Evolutionary conservation across 2,329 filamentous ascomycete species (phyloP).

Genomic region (Exophiala aquamarina): DNA sequence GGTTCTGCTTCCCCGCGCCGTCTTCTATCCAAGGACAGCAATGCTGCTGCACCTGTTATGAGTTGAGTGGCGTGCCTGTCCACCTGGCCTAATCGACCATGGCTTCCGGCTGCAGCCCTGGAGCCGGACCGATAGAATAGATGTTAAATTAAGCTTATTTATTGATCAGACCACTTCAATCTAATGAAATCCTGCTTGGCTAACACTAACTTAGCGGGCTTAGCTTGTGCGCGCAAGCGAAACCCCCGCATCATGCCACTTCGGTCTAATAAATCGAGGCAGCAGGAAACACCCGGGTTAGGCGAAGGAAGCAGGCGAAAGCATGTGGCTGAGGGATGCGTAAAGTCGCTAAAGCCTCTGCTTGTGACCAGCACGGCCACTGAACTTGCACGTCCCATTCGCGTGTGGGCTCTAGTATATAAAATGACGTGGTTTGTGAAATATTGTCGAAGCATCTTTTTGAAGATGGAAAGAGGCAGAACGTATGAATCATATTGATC

Average conservation of each 20-base stretch:
- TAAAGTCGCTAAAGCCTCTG: conserved; percentile 1
- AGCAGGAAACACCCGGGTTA: background rate
- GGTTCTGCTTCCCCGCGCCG: background rate
- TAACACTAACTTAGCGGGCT: background rate
- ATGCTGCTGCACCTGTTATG: background rate
- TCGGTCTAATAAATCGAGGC: background rate
- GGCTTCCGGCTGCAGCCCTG: background rate
- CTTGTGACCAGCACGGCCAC: conserved; percentile 6
- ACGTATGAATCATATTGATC: background rate
- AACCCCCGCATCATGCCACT: background rate
- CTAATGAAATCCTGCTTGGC: background rate
- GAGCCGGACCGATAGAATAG: background rate
- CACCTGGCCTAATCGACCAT: background rate
- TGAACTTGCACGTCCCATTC: background rate
- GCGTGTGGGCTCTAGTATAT: conserved; percentile 2
- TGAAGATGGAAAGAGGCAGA: conserved; percentile 1
- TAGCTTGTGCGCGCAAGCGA: background rate
- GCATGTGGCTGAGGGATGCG: background rate
- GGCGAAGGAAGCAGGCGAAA: background rate
- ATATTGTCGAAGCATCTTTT: conserved; percentile 6
- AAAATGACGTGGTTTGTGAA: conserved; percentile 2
- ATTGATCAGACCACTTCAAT: background rate
- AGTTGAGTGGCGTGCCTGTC: background rate
- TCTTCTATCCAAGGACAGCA: background rate
- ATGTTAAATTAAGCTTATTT: conserved; percentile 1